These are phyloP conservation scores for Gelatoporia subvermispora DNA, from an alignment of 768 basidiomycete genomes.

Conservation along the genomic window DNA sequence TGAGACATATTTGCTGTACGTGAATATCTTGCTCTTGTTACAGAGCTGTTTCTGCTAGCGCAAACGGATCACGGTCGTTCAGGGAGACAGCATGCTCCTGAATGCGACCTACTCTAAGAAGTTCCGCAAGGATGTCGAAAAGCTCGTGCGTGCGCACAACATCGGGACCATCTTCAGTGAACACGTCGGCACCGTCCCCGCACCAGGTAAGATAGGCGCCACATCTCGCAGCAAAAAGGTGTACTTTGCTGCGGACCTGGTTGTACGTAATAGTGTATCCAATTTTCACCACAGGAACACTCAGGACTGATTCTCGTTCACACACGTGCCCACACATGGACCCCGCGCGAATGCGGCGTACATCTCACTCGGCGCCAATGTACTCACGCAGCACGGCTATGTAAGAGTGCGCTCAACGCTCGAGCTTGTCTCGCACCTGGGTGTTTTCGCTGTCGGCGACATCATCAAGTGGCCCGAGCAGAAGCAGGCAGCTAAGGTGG, in stretches of 20 bases:
- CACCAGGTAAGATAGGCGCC: slow-evolving; percentile 32
- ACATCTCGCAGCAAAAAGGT: slow-evolving; percentile 46
- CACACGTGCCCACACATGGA: slow-evolving; percentile 26
- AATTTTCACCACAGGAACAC: background rate
- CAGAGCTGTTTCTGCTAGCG: too few relatives aligned
- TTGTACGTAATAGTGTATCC: slow-evolving; percentile 36
- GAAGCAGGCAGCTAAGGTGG: slow-evolving; percentile 51
- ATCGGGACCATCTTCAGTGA: slow-evolving; percentile 51
- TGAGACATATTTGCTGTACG: too few relatives aligned
- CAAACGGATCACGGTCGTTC: slow-evolving; percentile 61
- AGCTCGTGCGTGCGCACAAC: slow-evolving; percentile 37
- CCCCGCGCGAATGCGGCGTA: slow-evolving; percentile 48
- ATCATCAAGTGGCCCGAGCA: slow-evolving; percentile 60
- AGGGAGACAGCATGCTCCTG: slow-evolving; percentile 46
- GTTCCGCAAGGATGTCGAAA: slow-evolving; percentile 44
- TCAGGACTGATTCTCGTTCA: background rate
- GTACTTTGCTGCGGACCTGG: slow-evolving; percentile 47
- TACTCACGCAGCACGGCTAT: slow-evolving; percentile 31
- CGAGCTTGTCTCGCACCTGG: slow-evolving; percentile 44
- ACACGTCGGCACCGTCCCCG: slow-evolving; percentile 39
- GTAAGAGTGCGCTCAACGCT: slow-evolving; percentile 55
- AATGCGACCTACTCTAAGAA: slow-evolving; percentile 51
- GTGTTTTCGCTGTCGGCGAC: slow-evolving; percentile 65
- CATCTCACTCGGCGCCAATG: slow-evolving; percentile 36
- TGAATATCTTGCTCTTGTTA: too few relatives aligned